Evolutionary conservation across 805 yeast genomes (phyloP).

Genomic region (Brettanomyces anomalus): DNA sequence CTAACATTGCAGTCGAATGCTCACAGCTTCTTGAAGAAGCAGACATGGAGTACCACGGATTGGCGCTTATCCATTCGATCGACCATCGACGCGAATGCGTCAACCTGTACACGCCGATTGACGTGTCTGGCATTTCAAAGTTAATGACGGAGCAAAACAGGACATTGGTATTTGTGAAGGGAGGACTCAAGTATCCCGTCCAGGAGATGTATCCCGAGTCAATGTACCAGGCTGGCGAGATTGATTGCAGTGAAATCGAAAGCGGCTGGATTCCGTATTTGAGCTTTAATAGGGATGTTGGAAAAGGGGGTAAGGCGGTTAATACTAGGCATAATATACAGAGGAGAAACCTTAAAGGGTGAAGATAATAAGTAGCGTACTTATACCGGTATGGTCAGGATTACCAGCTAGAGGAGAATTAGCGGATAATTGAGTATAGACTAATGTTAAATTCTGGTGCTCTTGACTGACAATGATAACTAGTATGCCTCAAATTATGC

Average conservation of each 20-base stretch:
- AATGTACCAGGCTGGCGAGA: not conserved
- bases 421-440: too few species aligned
- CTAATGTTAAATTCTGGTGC: too few species aligned
- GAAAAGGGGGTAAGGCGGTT: constrained; percentile 40
- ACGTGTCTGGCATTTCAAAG: constrained; percentile 7
- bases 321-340: constrained; percentile 37
- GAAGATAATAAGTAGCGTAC: too few species aligned
- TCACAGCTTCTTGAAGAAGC: constrained; percentile 8
- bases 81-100: constrained; percentile 30
- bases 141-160: constrained; percentile 15
- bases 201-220: constrained; percentile 23
- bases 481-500: too few species aligned
- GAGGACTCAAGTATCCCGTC: constrained; percentile 58
- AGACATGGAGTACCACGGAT: constrained; percentile 32
- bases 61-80: constrained; percentile 63
- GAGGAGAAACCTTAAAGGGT: not conserved
- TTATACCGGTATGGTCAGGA: too few species aligned
- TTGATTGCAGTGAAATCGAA: not conserved
- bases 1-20: constrained; percentile 19
- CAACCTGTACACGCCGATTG: constrained; percentile 49
- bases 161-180: constrained; percentile 41
- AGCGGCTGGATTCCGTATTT: constrained; percentile 27
- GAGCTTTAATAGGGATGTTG: constrained; percentile 27
- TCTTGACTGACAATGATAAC: too few species aligned
- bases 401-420: too few species aligned